Conservation (phyloP, 495 filamentous ascomycete genomes). For the Penicillium salamii region DNA sequence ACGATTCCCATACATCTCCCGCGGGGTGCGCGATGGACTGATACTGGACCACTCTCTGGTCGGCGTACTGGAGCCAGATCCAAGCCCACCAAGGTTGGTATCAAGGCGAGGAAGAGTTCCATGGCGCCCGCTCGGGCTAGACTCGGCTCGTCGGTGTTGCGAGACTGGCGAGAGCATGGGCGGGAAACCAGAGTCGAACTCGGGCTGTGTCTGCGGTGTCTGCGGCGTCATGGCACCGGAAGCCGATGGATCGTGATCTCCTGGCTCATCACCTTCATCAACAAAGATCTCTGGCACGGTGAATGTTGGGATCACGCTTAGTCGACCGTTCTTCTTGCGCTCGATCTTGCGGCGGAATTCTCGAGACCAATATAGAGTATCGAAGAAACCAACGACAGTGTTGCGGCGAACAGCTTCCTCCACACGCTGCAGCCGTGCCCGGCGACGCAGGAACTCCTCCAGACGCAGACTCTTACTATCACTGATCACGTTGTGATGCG, state of each 20-base stretch:
- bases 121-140: slow-evolving; percentile 22
- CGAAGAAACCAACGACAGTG: slow-evolving; percentile 90
- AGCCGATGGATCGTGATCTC: slow-evolving; percentile 18
- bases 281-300: slow-evolving; percentile 88
- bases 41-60: slow-evolving; percentile 45
- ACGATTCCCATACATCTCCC: slow-evolving; percentile 28
- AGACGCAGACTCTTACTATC: slow-evolving; percentile 93
- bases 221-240: slow-evolving; percentile 21
- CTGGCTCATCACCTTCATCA: slow-evolving; percentile 54
- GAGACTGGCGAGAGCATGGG: slow-evolving; percentile 41
- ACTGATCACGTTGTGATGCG: slow-evolving; percentile 98
- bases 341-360: slow-evolving; percentile 72
- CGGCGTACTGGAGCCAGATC: slow-evolving; percentile 31
- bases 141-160: slow-evolving; percentile 23
- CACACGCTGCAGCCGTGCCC: slow-evolving; percentile 88
- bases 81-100: slow-evolving; percentile 33
- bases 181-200: slow-evolving; percentile 14
- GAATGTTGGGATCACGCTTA: slow-evolving; percentile 76
- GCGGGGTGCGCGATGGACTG: slow-evolving; percentile 41
- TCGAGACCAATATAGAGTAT: slow-evolving; percentile 87
- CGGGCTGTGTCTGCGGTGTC: slow-evolving; percentile 20
- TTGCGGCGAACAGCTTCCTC: slow-evolving; percentile 90
- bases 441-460: slow-evolving; percentile 91
- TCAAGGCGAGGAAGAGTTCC: slow-evolving; percentile 37
- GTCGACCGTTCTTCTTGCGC: slow-evolving; percentile 64